Conservation (phyloP, 176 grass and related monocot genomes). For the Leersia perrieri region DNA sequence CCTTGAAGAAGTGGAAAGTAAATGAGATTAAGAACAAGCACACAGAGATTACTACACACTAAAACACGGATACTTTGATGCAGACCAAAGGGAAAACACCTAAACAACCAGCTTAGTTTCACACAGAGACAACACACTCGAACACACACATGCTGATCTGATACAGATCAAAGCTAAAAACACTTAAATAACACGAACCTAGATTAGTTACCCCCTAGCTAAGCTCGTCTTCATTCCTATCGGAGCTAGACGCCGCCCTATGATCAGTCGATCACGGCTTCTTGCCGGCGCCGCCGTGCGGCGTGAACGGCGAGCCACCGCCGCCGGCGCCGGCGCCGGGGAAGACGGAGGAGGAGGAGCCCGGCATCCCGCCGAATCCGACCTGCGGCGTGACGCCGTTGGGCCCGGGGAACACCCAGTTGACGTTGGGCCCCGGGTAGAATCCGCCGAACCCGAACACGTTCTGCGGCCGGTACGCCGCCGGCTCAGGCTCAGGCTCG, state of each 20-base stretch:
- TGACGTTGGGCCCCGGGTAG: constrained; percentile 40
- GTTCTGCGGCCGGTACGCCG: constrained; percentile 43
- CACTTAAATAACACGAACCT: neutral
- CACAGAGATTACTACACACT: no score
- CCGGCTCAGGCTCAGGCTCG: constrained; percentile 34
- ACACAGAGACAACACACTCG: neutral
- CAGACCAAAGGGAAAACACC: no score
- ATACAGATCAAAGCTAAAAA: neutral
- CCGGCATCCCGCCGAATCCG: constrained; percentile 34
- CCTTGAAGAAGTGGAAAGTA: neutral
- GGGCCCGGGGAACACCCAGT: constrained; percentile 46
- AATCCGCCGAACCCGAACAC: constrained; percentile 53
- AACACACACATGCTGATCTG: neutral
- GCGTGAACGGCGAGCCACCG: constrained; percentile 8
- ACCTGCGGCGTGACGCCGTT: constrained; percentile 46
- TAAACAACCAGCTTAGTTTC: neutral
- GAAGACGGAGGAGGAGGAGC: constrained; percentile 16
- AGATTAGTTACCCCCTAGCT: neutral
- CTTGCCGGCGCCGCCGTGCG: constrained; percentile 11
- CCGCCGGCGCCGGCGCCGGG: constrained; percentile 23
- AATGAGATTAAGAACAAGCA: neutral
- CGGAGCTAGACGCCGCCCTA: no score
- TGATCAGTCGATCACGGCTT: neutral
- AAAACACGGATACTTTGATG: no score
- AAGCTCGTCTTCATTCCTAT: neutral